Evolutionary conservation across 805 yeast species (phyloP), one percentile per base, ranked within the genome.

Genomic region (Torulaspora franciscae): DNA sequence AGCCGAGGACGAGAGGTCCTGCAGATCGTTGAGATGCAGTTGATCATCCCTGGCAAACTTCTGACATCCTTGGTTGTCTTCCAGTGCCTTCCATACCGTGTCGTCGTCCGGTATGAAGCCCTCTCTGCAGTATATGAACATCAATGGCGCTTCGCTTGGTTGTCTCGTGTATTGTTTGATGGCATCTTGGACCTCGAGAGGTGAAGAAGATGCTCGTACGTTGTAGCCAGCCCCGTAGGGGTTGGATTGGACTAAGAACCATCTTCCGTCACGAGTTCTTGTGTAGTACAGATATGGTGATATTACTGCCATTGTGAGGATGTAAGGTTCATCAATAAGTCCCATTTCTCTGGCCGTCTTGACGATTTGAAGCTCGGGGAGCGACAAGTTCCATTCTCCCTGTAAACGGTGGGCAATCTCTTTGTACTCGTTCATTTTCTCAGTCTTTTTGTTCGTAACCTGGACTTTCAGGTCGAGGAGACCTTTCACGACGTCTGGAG

Each of bases 131-230:
- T 55, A 63, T 14, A 57, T 49, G 37, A 62, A 59, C 62, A 64
- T 56, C n/a, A 62, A 46, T 4, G 68, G 67, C 6, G 58, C 50
- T 22, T 55, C 61, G 37, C 58, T 61, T 2, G 64, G 53, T 22
- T 37, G 41, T 24, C 53, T 53, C 5, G 67, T 64, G 29, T 43
- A 43, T 15, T 51, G 50, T 24, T 48, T 56, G 15, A 62, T 52
- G 3, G 52, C 30, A 19, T 57, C 57, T 25, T 54, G 53, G 3
- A 61, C 56, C 34, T 54, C 56, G 1, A 22, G 25, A 7, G 42
- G 49, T 3, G 54, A 47, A 10, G 54, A 32, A 22, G 47, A 38
- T 14, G 52, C 45, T 11, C 53, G 52, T 6, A 54, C 45, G 26
- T 53, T 50, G 26, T 48, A 50, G 23, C 55, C 57, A 4, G 54